phyloP scores from a whole-genome alignment of 257 asterid species.

The Lycium ferocissimum region DNA sequence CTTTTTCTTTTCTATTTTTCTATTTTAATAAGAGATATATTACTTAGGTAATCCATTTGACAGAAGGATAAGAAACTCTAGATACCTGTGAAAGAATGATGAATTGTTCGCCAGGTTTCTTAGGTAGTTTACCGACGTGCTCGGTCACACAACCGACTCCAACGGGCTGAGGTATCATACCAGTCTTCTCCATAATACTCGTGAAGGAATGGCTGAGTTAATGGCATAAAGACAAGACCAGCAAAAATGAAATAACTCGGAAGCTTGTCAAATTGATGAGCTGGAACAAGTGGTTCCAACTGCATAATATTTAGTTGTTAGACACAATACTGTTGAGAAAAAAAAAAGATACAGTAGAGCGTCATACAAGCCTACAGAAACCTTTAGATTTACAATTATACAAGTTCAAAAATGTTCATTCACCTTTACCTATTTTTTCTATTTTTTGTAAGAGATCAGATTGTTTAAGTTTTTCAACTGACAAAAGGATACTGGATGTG shows the following conservation, averaged over 20 bases:
- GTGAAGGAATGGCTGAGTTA: slow-evolving; percentile 93
- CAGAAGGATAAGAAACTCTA: background rate
- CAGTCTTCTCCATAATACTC: slow-evolving; percentile 94
- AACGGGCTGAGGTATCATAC: slow-evolving; percentile 94
- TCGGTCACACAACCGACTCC: slow-evolving; percentile 72
- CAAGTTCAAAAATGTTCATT: background rate
- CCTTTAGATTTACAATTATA: background rate
- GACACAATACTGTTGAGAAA: slow-evolving; percentile 26
- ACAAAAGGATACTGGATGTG: slow-evolving; percentile 22
- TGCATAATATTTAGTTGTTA: slow-evolving; percentile 47
- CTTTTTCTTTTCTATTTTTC: background rate
- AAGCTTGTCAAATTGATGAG: slow-evolving; percentile 90
- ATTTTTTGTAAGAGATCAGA: background rate
- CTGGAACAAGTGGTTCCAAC: slow-evolving; percentile 92
- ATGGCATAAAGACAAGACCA: slow-evolving; percentile 83
- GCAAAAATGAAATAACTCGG: slow-evolving; percentile 98
- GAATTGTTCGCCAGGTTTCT: slow-evolving; percentile 78
- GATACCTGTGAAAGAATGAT: slow-evolving; percentile 91
- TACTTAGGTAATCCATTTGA: background rate
- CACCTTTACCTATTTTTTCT: background rate
- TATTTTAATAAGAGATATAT: too few species aligned
- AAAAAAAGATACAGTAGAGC: background rate
- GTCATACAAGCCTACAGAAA: background rate
- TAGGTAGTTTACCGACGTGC: slow-evolving; percentile 84
- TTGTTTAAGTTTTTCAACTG: background rate